These are phyloP conservation scores for Claviceps sp. DNA, from an alignment of 2,329 filamentous ascomycete genomes.

Conservation along the genomic window DNA sequence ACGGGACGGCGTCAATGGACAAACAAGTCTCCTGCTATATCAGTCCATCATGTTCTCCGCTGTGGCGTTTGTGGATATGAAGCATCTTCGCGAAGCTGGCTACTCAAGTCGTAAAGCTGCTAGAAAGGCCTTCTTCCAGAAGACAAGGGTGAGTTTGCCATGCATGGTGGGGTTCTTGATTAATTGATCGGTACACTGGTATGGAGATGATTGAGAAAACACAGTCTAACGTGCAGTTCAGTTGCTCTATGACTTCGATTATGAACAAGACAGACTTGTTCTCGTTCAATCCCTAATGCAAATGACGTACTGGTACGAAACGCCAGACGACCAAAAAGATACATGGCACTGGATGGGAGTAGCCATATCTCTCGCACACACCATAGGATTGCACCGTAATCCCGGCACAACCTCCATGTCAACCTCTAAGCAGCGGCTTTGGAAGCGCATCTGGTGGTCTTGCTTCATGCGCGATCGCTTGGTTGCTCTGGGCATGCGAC, in stretches of 20 bases:
- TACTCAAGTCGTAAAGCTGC: conserved; percentile 68
- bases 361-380: conserved; percentile 82
- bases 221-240: conserved; percentile 20
- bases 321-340: conserved; percentile 91
- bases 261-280: conserved; percentile 78
- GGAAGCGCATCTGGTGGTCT: conserved; percentile 97
- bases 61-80: conserved; percentile 75
- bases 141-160: conserved; percentile 54
- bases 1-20: conserved; percentile 54
- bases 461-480: conserved; percentile 91
- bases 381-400: conserved; percentile 83
- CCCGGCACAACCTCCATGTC: conserved; percentile 66
- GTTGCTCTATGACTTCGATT: conserved; percentile 90
- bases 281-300: conserved; percentile 79
- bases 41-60: conserved; percentile 93
- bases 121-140: conserved; percentile 78
- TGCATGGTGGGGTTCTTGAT: too few species aligned
- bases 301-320: conserved; percentile 98
- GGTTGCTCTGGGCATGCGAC: conserved; percentile 84
- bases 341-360: conserved; percentile 99
- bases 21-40: conserved; percentile 75
- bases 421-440: conserved; percentile 60
- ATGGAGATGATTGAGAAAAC: neutral
- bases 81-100: conserved; percentile 61
- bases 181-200: too few species aligned